Conservation (phyloP, 768 basidiomycete species). For the Candolleomyces aberdarensis region DNA sequence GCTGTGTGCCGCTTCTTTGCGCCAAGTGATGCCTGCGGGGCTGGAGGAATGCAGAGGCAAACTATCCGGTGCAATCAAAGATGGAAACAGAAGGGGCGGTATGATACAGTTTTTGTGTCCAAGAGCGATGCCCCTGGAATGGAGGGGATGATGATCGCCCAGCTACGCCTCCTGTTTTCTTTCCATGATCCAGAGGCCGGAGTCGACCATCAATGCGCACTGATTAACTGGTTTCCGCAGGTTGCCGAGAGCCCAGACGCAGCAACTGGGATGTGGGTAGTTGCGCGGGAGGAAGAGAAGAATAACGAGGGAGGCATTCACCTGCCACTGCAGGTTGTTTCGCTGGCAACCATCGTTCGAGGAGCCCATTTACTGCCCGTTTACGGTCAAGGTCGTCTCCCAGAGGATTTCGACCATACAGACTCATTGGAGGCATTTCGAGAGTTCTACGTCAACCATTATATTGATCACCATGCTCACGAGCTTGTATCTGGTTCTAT, state of each 20-base stretch:
- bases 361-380: slow-evolving; percentile 12
- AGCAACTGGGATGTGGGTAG: slow-evolving; percentile 30
- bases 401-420: slow-evolving; percentile 16
- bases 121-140: slow-evolving; percentile 20
- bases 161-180: background rate
- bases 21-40: slow-evolving; percentile 26
- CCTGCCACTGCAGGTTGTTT: slow-evolving; percentile 18
- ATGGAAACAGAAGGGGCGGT: slow-evolving; percentile 13
- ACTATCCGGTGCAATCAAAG: slow-evolving; percentile 21
- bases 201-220: slow-evolving; percentile 17
- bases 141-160: background rate
- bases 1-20: slow-evolving; percentile 22
- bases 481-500: slow-evolving; percentile 4
- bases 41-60: slow-evolving; percentile 23
- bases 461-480: slow-evolving; percentile 25
- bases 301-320: background rate
- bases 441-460: slow-evolving; percentile 26
- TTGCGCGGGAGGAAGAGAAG: slow-evolving; percentile 16
- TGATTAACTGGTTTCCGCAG: slow-evolving; percentile 24
- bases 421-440: slow-evolving; percentile 21
- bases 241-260: slow-evolving; percentile 13
- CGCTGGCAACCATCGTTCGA: background rate
- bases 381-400: slow-evolving; percentile 14
- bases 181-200: slow-evolving; percentile 1
- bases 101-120: slow-evolving; percentile 16